A percentile compares a stretch with the other conserved stretches of the same genome.
These are phyloP conservation scores for Coemansia pectinata DNA, from an alignment of 192 early-diverging fungal species.

Conservation along the genomic window DNA sequence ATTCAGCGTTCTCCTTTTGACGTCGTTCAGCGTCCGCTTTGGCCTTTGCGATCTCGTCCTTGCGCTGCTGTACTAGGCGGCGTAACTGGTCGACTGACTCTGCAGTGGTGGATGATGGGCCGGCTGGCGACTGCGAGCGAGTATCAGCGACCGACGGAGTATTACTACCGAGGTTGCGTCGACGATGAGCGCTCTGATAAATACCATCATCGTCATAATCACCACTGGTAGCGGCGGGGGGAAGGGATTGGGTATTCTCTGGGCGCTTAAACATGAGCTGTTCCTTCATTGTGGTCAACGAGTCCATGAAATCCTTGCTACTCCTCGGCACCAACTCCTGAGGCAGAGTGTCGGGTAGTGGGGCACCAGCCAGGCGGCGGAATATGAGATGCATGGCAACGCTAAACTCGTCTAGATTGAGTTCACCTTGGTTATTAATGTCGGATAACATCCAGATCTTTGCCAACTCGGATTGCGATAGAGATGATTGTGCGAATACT, in stretches of 20 bases:
- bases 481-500: conserved; percentile 61
- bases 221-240: background rate
- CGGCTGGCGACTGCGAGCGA: conserved; percentile 1
- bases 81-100: conserved; percentile 45
- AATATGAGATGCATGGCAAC: conserved; percentile 97
- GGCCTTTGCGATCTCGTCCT: conserved; percentile 11
- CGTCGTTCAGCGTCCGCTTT: conserved; percentile 9
- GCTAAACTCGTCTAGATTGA: conserved; percentile 93
- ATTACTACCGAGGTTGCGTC: conserved; percentile 10
- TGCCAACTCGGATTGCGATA: conserved; percentile 57
- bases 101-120: background rate
- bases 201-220: conserved; percentile 5
- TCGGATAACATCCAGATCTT: conserved; percentile 57
- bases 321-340: conserved; percentile 85
- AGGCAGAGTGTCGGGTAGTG: conserved; percentile 78
- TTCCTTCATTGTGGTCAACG: conserved; percentile 50
- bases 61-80: conserved; percentile 26
- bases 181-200: conserved; percentile 44
- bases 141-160: conserved; percentile 14
- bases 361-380: conserved; percentile 78
- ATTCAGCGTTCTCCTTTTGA: conserved; percentile 34
- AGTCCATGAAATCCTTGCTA: conserved; percentile 76
- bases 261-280: conserved; percentile 41
- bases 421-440: conserved; percentile 66
- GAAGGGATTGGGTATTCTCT: background rate